Evolutionary conservation across 208 protist genomes (phyloP).

Genomic region (Phytomonas serpens): DNA sequence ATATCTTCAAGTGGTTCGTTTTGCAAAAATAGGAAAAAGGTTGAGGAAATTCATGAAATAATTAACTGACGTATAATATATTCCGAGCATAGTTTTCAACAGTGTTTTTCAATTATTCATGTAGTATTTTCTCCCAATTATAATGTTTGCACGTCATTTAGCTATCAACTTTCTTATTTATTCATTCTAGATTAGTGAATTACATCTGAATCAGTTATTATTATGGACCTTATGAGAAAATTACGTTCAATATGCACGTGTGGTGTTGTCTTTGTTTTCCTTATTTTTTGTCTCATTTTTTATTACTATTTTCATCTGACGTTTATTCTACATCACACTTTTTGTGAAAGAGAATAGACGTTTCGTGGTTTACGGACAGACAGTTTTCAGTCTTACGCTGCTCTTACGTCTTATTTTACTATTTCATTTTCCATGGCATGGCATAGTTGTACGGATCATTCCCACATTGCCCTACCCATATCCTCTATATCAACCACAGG

Average conservation of each 20-base stretch:
- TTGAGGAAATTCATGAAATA: neutral
- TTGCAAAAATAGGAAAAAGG: neutral
- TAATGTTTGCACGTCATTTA: neutral
- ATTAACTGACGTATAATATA: neutral
- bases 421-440: neutral
- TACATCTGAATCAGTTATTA: neutral
- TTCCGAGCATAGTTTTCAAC: neutral
- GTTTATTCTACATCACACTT: neutral
- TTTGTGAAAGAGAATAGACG: neutral
- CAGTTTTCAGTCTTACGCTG: neutral
- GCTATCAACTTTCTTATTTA: neutral
- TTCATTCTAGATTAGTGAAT: neutral
- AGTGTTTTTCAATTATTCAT: neutral
- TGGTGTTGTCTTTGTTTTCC: neutral
- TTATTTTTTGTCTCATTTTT: neutral
- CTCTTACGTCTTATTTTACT: neutral
- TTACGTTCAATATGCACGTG: neutral
- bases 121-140: neutral
- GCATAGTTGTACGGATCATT: neutral
- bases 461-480: neutral
- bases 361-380: neutral
- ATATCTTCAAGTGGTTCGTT: neutral
- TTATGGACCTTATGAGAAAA: neutral
- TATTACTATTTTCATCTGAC: conserved; percentile 6
- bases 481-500: neutral